These are phyloP conservation scores for Cytospora paraplurivora DNA, from an alignment of 2,329 filamentous ascomycete genomes.

Conservation along the genomic window DNA sequence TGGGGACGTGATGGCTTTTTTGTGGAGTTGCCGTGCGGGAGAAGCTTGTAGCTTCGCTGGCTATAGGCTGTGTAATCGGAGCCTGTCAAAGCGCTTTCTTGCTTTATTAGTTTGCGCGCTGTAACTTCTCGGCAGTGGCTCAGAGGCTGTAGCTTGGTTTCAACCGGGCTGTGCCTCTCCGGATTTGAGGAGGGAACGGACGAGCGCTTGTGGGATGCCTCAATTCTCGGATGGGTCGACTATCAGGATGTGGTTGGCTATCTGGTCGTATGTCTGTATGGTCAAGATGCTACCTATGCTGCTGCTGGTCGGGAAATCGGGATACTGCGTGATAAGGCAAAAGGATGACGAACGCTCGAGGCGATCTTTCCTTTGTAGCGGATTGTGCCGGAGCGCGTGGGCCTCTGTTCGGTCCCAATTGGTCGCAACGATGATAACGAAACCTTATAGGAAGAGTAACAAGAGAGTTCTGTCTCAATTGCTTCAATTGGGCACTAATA, in stretches of 20 bases:
- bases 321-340: not conserved
- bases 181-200: not conserved
- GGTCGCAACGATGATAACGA: no score
- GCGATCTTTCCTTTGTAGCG: not conserved
- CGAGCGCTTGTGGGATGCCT: not conserved
- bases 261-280: not conserved
- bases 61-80: no score
- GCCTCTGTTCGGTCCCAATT: not conserved
- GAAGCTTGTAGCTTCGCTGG: not conserved
- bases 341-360: not conserved
- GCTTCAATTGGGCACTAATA: slow-evolving; percentile 10
- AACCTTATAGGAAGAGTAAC: no score
- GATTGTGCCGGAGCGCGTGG: not conserved
- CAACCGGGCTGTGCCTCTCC: not conserved
- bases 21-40: not conserved
- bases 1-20: not conserved
- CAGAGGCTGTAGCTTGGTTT: not conserved
- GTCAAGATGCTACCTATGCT: not conserved
- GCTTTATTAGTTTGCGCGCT: not conserved
- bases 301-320: not conserved
- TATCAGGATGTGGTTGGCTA: not conserved
- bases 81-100: not conserved
- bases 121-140: not conserved
- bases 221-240: not conserved
- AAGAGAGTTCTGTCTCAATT: no score